phyloP scores from a whole-genome alignment of 2,329 filamentous ascomycete genomes.

The Taxawa tesnikishii region DNA sequence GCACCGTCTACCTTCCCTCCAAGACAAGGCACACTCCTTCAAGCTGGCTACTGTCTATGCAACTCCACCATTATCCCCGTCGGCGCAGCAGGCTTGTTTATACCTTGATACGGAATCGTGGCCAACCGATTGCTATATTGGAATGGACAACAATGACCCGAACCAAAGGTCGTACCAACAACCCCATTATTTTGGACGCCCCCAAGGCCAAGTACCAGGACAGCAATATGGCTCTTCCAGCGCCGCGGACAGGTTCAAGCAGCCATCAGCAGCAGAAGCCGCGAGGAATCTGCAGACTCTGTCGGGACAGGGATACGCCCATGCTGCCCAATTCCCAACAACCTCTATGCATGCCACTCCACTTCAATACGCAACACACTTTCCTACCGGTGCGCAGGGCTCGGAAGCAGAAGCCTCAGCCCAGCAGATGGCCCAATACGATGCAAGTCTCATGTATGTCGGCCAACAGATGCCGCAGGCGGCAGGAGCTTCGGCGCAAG shows the following conservation, averaged over 20 bases:
- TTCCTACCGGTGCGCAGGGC: too few relatives aligned
- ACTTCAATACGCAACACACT: background rate
- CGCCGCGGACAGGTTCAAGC: background rate
- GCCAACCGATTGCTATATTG: constrained; percentile 14
- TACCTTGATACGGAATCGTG: background rate
- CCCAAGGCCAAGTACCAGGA: constrained; percentile 12
- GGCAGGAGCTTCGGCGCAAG: background rate
- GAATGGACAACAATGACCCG: constrained; percentile 70
- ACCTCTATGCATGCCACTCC: background rate
- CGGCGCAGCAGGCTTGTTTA: background rate
- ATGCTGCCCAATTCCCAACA: background rate
- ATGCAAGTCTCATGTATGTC: too few relatives aligned
- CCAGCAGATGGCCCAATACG: too few relatives aligned
- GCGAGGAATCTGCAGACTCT: constrained; percentile 24
- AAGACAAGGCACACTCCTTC: too few relatives aligned
- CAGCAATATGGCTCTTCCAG: background rate
- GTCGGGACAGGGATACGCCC: constrained; percentile 35
- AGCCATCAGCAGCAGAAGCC: background rate
- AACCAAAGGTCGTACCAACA: constrained; percentile 64
- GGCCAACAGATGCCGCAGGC: background rate
- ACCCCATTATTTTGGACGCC: constrained; percentile 46
- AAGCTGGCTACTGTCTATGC: background rate
- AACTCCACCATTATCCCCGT: background rate
- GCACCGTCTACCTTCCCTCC: too few relatives aligned
- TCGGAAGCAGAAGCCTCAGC: too few relatives aligned